Conservation (phyloP, 108 stramenopile genomes). For the Stephanodiscus triporus region DNA sequence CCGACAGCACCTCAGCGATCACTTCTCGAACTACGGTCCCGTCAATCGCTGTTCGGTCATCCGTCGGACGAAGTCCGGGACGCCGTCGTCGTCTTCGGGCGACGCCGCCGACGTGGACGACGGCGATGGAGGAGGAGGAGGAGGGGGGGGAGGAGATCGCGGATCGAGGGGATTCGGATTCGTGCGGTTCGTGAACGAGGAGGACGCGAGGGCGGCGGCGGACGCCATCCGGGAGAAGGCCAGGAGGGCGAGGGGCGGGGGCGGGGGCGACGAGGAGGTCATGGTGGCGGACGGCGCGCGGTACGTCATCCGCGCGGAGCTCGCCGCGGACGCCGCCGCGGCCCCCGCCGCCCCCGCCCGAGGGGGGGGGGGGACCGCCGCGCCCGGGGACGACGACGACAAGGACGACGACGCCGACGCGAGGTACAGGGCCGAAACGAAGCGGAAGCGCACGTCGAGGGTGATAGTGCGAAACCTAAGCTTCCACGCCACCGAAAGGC, state of each 20-base stretch:
- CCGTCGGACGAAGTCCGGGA: constrained; percentile 31
- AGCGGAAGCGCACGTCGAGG: constrained; percentile 68
- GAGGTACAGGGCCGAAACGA: constrained; percentile 16
- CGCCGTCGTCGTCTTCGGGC: no score
- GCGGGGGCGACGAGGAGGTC: constrained; percentile 20
- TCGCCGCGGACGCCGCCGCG: constrained; percentile 48
- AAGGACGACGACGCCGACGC: constrained; percentile 16
- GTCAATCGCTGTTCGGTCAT: constrained; percentile 85
- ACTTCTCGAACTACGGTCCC: constrained; percentile 84
- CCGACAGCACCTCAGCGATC: constrained; percentile 72
- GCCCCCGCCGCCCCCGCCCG: background rate
- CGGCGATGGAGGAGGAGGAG: constrained; percentile 27
- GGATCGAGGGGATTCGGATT: constrained; percentile 72
- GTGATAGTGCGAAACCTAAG: constrained; percentile 91
- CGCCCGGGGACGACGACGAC: constrained; percentile 15
- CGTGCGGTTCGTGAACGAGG: constrained; percentile 69
- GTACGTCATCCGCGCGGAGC: constrained; percentile 60
- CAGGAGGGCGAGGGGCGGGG: constrained; percentile 32
- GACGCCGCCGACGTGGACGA: no score
- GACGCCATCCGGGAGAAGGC: constrained; percentile 39
- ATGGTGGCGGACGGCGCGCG: constrained; percentile 60
- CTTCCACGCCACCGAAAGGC: constrained; percentile 79
- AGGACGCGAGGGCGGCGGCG: constrained; percentile 68
- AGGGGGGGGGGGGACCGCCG: background rate
- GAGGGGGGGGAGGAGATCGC: constrained; percentile 36